Conservation (phyloP, 2,329 filamentous ascomycete species). For the Nothomitra cinnamomea region DNA sequence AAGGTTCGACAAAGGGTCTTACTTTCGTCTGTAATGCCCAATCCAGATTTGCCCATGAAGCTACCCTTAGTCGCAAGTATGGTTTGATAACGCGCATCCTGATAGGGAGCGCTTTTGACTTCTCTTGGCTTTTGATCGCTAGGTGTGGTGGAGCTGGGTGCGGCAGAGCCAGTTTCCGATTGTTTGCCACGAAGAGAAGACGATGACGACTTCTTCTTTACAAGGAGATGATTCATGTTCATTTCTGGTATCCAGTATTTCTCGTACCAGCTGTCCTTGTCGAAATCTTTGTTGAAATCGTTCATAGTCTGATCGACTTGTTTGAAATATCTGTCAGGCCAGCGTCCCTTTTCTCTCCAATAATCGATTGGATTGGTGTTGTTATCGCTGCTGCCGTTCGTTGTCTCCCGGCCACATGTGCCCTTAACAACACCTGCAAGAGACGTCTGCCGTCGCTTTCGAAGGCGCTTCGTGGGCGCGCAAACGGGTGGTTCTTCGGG, state of each 20-base stretch:
- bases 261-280: slow-evolving; percentile 8
- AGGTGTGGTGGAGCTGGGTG: slow-evolving; percentile 19
- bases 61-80: slow-evolving; percentile 19
- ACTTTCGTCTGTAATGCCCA: slow-evolving; percentile 19
- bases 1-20: slow-evolving; percentile 17
- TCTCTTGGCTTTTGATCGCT: slow-evolving; percentile 25
- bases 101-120: slow-evolving; percentile 24
- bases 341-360: slow-evolving; percentile 12
- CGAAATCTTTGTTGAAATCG: background rate
- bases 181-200: slow-evolving; percentile 17
- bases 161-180: slow-evolving; percentile 16
- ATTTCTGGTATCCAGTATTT: slow-evolving; percentile 11
- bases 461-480: background rate
- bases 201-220: slow-evolving; percentile 17
- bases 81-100: slow-evolving; percentile 19
- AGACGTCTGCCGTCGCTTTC: slow-evolving; percentile 5
- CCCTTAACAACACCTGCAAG: background rate
- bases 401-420: background rate
- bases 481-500: background rate
- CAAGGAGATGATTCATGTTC: slow-evolving; percentile 14
- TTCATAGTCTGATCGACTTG: background rate
- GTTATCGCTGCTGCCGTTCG: slow-evolving; percentile 6
- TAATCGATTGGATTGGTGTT: slow-evolving; percentile 15
- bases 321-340: slow-evolving; percentile 3
- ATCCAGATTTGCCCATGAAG: slow-evolving; percentile 22